Conservation (phyloP, 139 green algal genomes). For the Zygnema circumcarinatum region DNA sequence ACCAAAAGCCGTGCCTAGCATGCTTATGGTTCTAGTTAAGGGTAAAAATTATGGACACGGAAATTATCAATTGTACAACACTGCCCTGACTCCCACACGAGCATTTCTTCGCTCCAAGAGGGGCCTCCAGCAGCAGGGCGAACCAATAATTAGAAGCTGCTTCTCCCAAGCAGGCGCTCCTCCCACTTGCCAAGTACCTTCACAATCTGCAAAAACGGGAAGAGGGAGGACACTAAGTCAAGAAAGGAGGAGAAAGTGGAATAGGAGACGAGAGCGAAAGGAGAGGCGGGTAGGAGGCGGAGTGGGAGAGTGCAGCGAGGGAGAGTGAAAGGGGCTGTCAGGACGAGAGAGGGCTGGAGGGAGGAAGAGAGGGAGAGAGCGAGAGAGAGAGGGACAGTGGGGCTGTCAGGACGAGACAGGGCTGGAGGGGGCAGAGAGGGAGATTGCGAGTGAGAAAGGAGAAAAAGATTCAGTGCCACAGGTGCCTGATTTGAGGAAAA, state of each 20-base stretch:
- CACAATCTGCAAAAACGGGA: not conserved
- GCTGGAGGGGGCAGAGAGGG: too few species aligned
- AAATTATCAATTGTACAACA: too few species aligned
- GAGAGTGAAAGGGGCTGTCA: not conserved
- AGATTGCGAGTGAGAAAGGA: not conserved
- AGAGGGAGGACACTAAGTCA: not conserved
- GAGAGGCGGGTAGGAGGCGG: not conserved
- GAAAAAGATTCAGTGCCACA: not conserved
- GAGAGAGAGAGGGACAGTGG: not conserved
- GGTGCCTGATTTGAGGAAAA: not conserved
- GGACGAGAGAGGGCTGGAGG: not conserved
- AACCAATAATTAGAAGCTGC: not conserved
- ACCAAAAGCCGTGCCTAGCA: too few species aligned
- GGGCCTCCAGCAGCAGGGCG: not conserved
- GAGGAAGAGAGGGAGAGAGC: not conserved
- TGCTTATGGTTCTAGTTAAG: too few species aligned
- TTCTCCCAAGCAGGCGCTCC: too few species aligned
- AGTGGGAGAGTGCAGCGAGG: slow-evolving; percentile 8
- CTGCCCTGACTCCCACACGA: too few species aligned
- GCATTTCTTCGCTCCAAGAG: not conserved
- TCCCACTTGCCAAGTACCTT: too few species aligned
- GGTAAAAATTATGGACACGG: not conserved
- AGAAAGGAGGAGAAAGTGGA: slow-evolving; percentile 27
- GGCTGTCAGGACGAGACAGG: not conserved
- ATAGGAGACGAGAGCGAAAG: not conserved